Conservation (phyloP, 805 yeast genomes). For the Wickerhamiella cacticola region DNA sequence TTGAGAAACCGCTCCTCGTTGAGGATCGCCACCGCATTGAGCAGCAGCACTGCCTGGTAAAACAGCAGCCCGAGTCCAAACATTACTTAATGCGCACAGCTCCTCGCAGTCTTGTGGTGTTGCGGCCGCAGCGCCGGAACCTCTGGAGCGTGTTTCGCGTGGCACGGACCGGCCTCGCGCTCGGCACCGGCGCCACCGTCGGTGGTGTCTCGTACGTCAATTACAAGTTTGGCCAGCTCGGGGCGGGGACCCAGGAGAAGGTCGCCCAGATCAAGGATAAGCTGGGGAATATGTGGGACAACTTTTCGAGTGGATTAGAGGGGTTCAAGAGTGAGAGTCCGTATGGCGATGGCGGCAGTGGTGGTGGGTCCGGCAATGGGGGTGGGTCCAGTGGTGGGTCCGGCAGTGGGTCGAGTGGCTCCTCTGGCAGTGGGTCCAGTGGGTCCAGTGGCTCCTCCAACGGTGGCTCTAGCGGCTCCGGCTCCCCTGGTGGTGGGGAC, state of each 20-base stretch:
- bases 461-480: not conserved
- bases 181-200: conserved; percentile 75
- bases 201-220: conserved; percentile 92
- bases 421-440: conserved; percentile 1
- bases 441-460: conserved; percentile 6
- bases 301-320: conserved; percentile 2
- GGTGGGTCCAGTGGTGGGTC: conserved; percentile 6
- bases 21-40: conserved; percentile 65
- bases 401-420: not conserved
- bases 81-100: conserved; percentile 20
- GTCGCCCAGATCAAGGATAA: conserved; percentile 46
- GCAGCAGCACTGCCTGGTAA: conserved; percentile 35
- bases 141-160: conserved; percentile 21
- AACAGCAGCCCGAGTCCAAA: conserved; percentile 31
- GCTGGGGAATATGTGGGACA: conserved; percentile 26
- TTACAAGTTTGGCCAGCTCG: conserved; percentile 82
- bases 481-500: not conserved
- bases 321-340: not conserved
- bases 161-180: conserved; percentile 39
- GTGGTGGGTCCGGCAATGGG: conserved; percentile 5
- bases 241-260: conserved; percentile 55
- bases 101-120: not conserved
- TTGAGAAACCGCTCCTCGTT: conserved; percentile 70
- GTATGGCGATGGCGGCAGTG: not conserved
- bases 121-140: conserved; percentile 17